Percentiles rank a stretch among this genome's conserved stretches.
phyloP scores from a whole-genome alignment of 805 yeast genomes.

The Wickerhamomyces ciferrii region DNA sequence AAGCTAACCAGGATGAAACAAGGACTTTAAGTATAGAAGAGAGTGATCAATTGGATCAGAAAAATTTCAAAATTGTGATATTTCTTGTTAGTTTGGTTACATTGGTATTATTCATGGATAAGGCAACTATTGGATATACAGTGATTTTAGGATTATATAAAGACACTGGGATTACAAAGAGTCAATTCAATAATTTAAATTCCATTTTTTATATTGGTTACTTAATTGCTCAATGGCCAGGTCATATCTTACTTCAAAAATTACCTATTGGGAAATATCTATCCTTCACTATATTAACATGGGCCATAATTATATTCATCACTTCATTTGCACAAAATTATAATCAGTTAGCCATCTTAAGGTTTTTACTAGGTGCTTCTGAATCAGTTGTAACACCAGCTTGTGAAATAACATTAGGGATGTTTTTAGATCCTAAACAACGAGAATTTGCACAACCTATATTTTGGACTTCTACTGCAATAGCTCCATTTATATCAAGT shows the following conservation, averaged over 20 bases:
- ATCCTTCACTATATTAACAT: not conserved
- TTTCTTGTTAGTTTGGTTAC: not conserved
- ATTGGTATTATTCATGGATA: not conserved
- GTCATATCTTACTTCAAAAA: constrained; percentile 1
- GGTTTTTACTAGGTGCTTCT: constrained; percentile 31
- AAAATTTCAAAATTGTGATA: not conserved
- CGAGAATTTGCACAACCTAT: constrained; percentile 39
- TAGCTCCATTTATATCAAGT: constrained; percentile 28
- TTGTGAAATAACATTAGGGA: constrained; percentile 31
- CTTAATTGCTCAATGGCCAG: constrained; percentile 3
- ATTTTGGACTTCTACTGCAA: constrained; percentile 36
- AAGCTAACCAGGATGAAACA: not conserved
- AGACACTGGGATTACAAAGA: not conserved
- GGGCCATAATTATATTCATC: constrained; percentile 2
- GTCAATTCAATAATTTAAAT: constrained; percentile 3
- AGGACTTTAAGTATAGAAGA: not conserved
- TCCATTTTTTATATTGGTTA: constrained; percentile 6
- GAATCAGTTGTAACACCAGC: constrained; percentile 29
- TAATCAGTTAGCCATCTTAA: constrained; percentile 2
- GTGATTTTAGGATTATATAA: not conserved
- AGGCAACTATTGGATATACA: not conserved
- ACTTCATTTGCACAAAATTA: constrained; percentile 3
- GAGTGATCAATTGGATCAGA: not conserved
- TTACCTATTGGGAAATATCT: constrained; percentile 3
- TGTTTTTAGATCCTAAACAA: constrained; percentile 31